Evolutionary conservation across 1,284 basidiomycete genomes (phyloP).

Genomic region (Gymnopus androsaceus): DNA sequence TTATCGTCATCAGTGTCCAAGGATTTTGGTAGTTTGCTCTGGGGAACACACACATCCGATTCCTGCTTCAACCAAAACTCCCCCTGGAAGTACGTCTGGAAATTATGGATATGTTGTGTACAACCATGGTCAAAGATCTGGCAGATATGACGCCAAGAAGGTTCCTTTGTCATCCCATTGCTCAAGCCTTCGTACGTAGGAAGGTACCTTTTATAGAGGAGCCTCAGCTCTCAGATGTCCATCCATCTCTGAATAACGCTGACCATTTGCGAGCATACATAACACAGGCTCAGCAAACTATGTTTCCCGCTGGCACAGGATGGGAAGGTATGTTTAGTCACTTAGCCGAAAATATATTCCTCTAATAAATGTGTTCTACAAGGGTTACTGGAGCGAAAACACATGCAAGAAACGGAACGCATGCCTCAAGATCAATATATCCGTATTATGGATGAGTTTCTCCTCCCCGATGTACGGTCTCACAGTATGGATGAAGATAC

Average conservation of each 20-base stretch:
- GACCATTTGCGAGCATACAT: constrained; percentile 3
- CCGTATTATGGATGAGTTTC: not conserved
- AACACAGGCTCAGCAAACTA: not conserved
- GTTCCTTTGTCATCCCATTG: not conserved
- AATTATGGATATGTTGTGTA: not conserved
- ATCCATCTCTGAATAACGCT: not conserved
- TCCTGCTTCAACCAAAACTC: not conserved
- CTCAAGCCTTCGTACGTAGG: not conserved
- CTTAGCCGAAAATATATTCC: constrained; percentile 9
- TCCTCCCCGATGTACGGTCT: not conserved
- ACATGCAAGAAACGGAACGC: constrained; percentile 3
- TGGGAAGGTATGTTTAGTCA: constrained; percentile 25
- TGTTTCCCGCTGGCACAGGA: constrained; percentile 26
- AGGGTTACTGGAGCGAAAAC: not conserved
- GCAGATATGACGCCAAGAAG: not conserved
- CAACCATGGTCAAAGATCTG: not conserved
- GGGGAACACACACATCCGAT: not conserved
- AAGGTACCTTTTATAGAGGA: not conserved
- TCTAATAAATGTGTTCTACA: not conserved
- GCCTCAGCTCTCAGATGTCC: no score
- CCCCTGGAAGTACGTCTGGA: not conserved
- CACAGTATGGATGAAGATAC: constrained; percentile 18
- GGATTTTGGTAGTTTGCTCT: not conserved
- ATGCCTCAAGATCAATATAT: not conserved
- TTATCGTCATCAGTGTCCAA: not conserved